phyloP scores from a whole-genome alignment of 2,329 filamentous ascomycete genomes.

The Ceratocystis cubensis region DNA sequence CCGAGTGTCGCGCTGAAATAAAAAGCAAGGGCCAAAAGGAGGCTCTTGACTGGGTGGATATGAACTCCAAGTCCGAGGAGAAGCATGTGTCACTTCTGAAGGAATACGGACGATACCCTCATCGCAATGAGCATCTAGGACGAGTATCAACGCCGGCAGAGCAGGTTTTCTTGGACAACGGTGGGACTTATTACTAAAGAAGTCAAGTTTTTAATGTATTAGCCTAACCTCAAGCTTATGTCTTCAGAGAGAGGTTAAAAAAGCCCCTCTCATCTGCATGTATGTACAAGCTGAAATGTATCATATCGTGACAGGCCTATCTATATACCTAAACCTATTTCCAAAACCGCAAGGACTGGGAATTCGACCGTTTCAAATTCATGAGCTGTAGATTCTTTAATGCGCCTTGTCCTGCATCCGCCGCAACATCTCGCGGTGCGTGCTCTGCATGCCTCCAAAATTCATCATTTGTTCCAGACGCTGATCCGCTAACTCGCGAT shows the following conservation, averaged over 20 bases:
- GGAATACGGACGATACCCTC: conserved; percentile 46
- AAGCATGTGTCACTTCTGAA: conserved; percentile 40
- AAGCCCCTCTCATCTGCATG: neutral
- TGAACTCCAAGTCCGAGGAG: conserved; percentile 25
- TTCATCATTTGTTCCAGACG: conserved; percentile 65
- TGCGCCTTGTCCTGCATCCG: conserved; percentile 49
- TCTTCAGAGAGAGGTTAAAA: neutral
- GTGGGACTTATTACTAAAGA: conserved; percentile 25
- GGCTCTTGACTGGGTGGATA: conserved; percentile 18
- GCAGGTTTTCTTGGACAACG: conserved; percentile 36
- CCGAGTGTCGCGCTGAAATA: conserved; percentile 28
- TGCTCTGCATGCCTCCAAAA: conserved; percentile 57
- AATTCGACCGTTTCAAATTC: neutral
- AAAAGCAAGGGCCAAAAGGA: conserved; percentile 25
- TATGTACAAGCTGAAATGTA: neutral
- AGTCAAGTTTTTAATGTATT: neutral
- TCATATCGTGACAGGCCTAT: conserved; percentile 2
- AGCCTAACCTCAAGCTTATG: neutral
- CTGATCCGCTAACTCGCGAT: conserved; percentile 46
- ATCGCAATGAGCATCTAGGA: conserved; percentile 41
- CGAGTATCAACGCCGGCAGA: conserved; percentile 39
- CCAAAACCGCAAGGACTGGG: neutral
- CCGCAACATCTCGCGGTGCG: conserved; percentile 67
- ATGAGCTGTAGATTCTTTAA: neutral
- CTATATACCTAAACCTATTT: neutral